Evolutionary conservation across 2,329 filamentous ascomycete genomes (phyloP).

Genomic region (Metarhizium album): DNA sequence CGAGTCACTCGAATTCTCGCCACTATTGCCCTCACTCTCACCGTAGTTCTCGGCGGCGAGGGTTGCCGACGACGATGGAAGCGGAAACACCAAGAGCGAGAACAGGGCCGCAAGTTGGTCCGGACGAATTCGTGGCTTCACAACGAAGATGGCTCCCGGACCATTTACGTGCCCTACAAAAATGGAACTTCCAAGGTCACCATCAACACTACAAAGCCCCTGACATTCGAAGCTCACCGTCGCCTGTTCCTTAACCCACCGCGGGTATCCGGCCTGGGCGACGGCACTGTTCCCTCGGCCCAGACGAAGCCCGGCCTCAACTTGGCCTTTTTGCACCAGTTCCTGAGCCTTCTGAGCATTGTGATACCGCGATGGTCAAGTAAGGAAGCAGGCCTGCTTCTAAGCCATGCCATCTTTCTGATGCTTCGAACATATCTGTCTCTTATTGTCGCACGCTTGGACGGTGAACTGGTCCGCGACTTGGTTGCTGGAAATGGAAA

Average conservation of each 20-base stretch:
- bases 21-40: constrained; percentile 62
- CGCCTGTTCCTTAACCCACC: constrained; percentile 88
- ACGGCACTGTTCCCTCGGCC: constrained; percentile 69
- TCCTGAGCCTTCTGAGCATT: constrained; percentile 89
- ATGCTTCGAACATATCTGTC: constrained; percentile 91
- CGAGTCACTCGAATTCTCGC: constrained; percentile 63
- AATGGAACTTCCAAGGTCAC: constrained; percentile 80
- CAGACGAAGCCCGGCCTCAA: constrained; percentile 93
- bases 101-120: constrained; percentile 71
- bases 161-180: constrained; percentile 91
- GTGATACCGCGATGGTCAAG: constrained; percentile 94
- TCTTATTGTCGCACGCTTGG: constrained; percentile 79
- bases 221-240: constrained; percentile 93
- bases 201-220: constrained; percentile 79
- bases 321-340: constrained; percentile 91
- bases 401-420: constrained; percentile 83
- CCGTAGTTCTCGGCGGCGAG: constrained; percentile 70
- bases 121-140: constrained; percentile 86
- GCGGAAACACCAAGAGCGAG: constrained; percentile 62
- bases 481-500: constrained; percentile 90
- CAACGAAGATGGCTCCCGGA: constrained; percentile 89
- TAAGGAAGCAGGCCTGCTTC: constrained; percentile 83
- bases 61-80: constrained; percentile 72
- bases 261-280: constrained; percentile 64
- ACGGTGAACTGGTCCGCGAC: constrained; percentile 93